Percentiles rank a stretch among this genome's conserved stretches.
These are phyloP conservation scores for Diaporthe citri DNA, from an alignment of 2,329 filamentous ascomycete genomes.

Conservation along the genomic window DNA sequence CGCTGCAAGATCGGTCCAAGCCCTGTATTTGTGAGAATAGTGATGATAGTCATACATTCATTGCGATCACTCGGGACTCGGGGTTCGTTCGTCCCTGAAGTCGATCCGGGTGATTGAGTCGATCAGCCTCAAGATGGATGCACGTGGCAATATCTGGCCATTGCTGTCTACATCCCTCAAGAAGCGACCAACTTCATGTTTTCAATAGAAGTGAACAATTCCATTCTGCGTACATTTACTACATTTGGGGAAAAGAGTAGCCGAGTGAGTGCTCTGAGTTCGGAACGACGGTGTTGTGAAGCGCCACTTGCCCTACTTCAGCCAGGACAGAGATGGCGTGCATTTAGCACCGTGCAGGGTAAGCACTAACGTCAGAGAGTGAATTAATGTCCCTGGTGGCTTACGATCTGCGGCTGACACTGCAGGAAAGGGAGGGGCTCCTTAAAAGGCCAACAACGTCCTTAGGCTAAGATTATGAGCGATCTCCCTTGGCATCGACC, in stretches of 20 bases:
- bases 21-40: not conserved
- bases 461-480: not conserved
- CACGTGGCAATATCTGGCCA: not conserved
- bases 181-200: not conserved
- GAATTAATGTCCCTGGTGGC: not conserved
- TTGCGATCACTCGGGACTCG: not conserved
- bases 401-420: not conserved
- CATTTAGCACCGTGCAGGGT: constrained; percentile 1
- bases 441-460: not conserved
- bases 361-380: not conserved
- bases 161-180: not conserved
- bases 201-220: not conserved
- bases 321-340: not conserved
- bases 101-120: not conserved
- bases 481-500: not conserved
- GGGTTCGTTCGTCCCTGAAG: not conserved
- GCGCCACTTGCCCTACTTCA: not conserved
- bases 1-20: not conserved
- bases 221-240: no score
- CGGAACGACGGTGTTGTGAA: not conserved
- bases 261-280: not conserved
- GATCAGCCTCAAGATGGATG: not conserved
- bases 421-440: not conserved
- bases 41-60: not conserved
- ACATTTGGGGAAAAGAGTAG: not conserved